Evolutionary conservation across 2,329 filamentous ascomycete species (phyloP).

Genomic region (Ophioceras dolichostomum): DNA sequence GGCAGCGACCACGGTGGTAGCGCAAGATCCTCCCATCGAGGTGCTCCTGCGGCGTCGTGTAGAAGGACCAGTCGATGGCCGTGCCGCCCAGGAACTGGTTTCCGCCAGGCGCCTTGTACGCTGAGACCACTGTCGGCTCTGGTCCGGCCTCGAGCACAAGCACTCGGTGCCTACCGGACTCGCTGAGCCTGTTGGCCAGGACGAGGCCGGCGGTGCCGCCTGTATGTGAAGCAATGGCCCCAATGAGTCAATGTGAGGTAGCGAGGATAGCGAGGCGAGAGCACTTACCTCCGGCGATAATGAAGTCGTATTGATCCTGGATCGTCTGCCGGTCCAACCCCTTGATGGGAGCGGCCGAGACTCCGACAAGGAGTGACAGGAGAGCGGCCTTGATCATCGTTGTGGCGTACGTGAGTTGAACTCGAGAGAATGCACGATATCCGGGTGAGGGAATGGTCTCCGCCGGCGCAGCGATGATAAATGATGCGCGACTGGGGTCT

Average conservation of each 20-base stretch:
- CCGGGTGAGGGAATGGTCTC: neutral
- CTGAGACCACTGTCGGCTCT: slow-evolving; percentile 10
- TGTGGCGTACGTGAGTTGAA: neutral
- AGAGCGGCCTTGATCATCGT: neutral
- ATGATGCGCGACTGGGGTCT: too few relatives aligned
- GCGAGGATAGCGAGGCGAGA: neutral
- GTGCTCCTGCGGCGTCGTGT: slow-evolving; percentile 10
- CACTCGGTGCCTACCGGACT: slow-evolving; percentile 12
- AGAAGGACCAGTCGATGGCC: slow-evolving; percentile 13
- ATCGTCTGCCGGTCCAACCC: neutral
- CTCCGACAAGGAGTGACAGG: neutral
- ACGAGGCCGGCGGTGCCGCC: slow-evolving; percentile 14
- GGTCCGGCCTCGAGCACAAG: slow-evolving; percentile 13
- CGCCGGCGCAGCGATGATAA: neutral
- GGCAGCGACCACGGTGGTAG: slow-evolving; percentile 15
- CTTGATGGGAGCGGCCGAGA: slow-evolving; percentile 1
- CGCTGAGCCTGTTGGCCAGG: slow-evolving; percentile 12
- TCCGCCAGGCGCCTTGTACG: slow-evolving; percentile 12
- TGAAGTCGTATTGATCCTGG: slow-evolving; percentile 2
- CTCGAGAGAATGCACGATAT: neutral
- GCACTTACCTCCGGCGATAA: slow-evolving; percentile 2
- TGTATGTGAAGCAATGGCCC: neutral
- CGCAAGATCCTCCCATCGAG: slow-evolving; percentile 17
- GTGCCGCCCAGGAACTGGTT: slow-evolving; percentile 13
- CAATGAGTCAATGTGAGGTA: neutral